Evolutionary conservation across 768 basidiomycete species (phyloP).

Genomic region (Russula virescens): DNA sequence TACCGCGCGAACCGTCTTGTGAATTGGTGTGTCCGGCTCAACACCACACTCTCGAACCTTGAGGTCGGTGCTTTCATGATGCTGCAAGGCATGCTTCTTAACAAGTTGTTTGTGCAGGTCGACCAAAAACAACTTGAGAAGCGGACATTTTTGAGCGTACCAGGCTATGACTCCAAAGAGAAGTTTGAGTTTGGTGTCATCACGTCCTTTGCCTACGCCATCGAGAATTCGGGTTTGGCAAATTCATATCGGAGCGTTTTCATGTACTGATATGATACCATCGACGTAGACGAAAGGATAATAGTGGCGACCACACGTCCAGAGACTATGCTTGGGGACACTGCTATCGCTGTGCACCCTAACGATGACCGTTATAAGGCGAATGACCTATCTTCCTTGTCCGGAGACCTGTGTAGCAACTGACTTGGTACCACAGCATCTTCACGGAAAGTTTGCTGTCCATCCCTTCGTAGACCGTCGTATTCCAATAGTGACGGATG

Average conservation of each 20-base stretch:
- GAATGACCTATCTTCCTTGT: not conserved
- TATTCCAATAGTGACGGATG: conserved; percentile 83
- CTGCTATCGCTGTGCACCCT: conserved; percentile 94
- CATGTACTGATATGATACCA: not conserved
- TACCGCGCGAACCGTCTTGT: conserved; percentile 96
- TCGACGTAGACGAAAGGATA: conserved; percentile 69
- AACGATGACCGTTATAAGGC: conserved; percentile 86
- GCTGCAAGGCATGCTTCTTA: not conserved
- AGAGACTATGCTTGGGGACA: conserved; percentile 98
- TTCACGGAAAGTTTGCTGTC: conserved; percentile 85
- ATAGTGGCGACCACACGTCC: conserved; percentile 91
- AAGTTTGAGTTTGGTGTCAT: conserved; percentile 96
- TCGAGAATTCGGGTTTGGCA: conserved; percentile 71
- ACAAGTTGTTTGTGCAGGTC: conserved; percentile 51
- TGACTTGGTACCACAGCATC: conserved; percentile 45
- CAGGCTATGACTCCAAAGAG: conserved; percentile 93
- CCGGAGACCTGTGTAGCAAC: not conserved
- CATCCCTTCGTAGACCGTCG: conserved; percentile 88
- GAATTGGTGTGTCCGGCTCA: conserved; percentile 95
- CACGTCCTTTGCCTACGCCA: conserved; percentile 90
- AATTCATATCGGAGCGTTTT: not conserved
- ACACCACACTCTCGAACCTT: conserved; percentile 96
- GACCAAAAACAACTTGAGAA: conserved; percentile 88
- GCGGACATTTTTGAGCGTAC: conserved; percentile 79
- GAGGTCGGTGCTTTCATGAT: conserved; percentile 50